phyloP scores from a whole-genome alignment of 176 grass and related monocot genomes.

The Metroxylon sagu region DNA sequence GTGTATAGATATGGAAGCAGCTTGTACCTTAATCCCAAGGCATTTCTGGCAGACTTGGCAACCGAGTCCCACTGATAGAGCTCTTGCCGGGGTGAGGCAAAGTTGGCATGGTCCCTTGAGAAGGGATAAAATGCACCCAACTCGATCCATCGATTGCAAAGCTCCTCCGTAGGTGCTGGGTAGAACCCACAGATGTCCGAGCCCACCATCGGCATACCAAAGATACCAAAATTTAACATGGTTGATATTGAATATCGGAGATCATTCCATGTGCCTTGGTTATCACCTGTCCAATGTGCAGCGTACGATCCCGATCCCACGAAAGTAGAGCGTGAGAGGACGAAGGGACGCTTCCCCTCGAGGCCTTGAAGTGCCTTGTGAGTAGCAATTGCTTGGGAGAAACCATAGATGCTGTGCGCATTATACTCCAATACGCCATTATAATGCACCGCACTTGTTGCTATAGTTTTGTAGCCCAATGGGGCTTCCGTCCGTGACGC shows the following conservation, averaged over 20 bases:
- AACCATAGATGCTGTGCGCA: constrained; percentile 74
- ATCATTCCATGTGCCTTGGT: constrained; percentile 85
- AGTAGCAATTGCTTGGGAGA: constrained; percentile 78
- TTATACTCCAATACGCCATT: constrained; percentile 82
- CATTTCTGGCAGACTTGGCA: constrained; percentile 62
- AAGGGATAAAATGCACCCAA: constrained; percentile 95
- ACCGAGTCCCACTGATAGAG: constrained; percentile 78
- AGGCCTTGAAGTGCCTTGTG: constrained; percentile 56
- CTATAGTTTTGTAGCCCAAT: constrained; percentile 76
- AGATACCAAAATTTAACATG: constrained; percentile 81
- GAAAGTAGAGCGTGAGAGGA: constrained; percentile 69
- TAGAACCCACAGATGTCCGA: constrained; percentile 83
- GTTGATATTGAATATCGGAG: constrained; percentile 73
- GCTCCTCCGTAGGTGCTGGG: constrained; percentile 54
- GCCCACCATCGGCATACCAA: constrained; percentile 94
- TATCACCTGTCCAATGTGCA: constrained; percentile 89
- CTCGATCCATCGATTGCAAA: constrained; percentile 94
- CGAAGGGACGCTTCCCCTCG: constrained; percentile 75
- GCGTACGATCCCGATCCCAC: constrained; percentile 67
- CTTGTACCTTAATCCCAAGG: constrained; percentile 65
- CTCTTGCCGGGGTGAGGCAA: constrained; percentile 74
- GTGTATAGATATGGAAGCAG: constrained; percentile 83
- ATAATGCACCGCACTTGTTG: constrained; percentile 59
- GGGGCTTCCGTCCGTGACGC: constrained; percentile 49
- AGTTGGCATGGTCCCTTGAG: constrained; percentile 88